Evolutionary conservation across 208 protist genomes (phyloP).

Genomic region (Trichomonas gallinae): DNA sequence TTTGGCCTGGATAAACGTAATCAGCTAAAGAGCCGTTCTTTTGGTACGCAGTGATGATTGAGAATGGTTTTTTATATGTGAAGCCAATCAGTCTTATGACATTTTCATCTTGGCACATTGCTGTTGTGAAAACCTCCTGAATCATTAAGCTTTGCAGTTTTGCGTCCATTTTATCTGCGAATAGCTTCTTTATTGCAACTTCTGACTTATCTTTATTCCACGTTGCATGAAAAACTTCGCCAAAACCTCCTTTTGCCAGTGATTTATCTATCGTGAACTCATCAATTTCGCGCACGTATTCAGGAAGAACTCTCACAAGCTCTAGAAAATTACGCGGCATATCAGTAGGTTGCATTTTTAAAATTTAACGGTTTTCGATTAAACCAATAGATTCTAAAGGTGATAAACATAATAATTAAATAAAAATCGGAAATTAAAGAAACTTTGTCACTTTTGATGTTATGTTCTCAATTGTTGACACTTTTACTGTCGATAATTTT

Average conservation of each 20-base stretch:
- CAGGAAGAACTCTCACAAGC: neutral
- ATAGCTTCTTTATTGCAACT: neutral
- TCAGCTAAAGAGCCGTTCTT: neutral
- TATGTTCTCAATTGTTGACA: too few species aligned
- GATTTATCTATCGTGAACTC: neutral
- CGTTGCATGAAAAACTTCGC: neutral
- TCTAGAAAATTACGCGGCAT: neutral
- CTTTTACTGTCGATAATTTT: too few species aligned
- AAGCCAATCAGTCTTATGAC: neutral
- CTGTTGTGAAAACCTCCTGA: neutral
- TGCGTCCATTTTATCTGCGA: neutral
- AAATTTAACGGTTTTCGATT: neutral
- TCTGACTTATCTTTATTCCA: neutral
- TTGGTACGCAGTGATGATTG: neutral
- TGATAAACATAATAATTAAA: too few species aligned
- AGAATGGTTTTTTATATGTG: neutral
- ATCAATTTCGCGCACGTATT: neutral
- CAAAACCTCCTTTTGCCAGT: neutral
- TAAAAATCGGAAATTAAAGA: too few species aligned
- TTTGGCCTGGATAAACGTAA: neutral
- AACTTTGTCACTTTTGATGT: too few species aligned
- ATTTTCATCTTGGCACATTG: too few species aligned
- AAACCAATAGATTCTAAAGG: too few species aligned
- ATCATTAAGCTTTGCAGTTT: neutral
- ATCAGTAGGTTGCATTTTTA: neutral